Conservation (phyloP, 306 rosid genomes). For the Vigna unguiculata region DNA sequence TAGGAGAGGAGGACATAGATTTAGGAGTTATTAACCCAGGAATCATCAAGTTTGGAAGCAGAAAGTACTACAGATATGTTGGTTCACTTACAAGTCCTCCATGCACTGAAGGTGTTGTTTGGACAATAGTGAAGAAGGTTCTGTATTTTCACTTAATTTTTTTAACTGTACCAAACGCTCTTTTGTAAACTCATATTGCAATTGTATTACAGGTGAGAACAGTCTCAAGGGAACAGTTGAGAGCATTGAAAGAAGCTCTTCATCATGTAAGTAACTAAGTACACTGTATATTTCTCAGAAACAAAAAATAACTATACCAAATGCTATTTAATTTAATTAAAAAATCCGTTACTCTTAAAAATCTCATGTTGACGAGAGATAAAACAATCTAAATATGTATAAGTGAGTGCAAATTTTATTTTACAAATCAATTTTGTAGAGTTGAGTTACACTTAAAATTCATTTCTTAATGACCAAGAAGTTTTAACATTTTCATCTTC, state of each 20-base stretch:
- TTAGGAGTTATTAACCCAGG: slow-evolving; percentile 66
- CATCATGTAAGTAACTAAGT: slow-evolving; percentile 58
- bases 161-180: not conserved
- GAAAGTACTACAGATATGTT: slow-evolving; percentile 75
- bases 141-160: not conserved
- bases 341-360: too few relatives aligned
- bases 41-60: slow-evolving; percentile 61
- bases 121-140: slow-evolving; percentile 79
- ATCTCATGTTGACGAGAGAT: too few relatives aligned
- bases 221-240: slow-evolving; percentile 68
- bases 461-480: too few relatives aligned
- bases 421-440: too few relatives aligned
- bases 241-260: slow-evolving; percentile 58
- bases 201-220: slow-evolving; percentile 66
- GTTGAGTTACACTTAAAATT: too few relatives aligned
- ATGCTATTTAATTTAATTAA: not conserved
- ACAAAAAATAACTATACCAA: not conserved
- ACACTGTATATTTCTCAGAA: not conserved
- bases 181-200: not conserved
- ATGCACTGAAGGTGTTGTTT: slow-evolving; percentile 76
- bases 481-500: too few relatives aligned
- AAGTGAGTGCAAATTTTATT: too few relatives aligned
- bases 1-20: slow-evolving; percentile 50
- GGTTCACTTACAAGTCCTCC: slow-evolving; percentile 90
- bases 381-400: too few relatives aligned